A percentile compares a stretch with the other conserved stretches of the same genome.
Conservation (phyloP, 148 eudicot genomes). For the Rhododendron simsii region DNA sequence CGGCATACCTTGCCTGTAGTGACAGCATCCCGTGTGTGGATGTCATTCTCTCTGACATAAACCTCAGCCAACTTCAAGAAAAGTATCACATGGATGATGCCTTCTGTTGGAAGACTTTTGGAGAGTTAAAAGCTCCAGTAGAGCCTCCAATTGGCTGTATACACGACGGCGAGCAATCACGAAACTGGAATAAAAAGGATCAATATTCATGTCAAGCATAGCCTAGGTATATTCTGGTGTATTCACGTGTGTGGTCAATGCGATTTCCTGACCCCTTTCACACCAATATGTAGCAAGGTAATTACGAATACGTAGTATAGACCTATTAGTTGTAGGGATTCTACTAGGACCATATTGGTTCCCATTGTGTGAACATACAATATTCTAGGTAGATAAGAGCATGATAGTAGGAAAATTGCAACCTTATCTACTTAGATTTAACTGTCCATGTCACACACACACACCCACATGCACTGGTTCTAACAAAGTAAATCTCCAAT, state of each 20-base stretch:
- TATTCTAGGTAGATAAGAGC: neutral
- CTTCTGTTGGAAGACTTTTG: constrained; percentile 83
- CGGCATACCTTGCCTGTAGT: constrained; percentile 90
- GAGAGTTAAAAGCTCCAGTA: constrained; percentile 54
- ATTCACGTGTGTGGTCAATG: constrained; percentile 19
- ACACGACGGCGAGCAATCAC: constrained; percentile 53
- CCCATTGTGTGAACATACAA: neutral
- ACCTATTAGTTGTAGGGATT: neutral
- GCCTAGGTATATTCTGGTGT: constrained; percentile 9
- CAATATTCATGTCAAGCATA: constrained; percentile 45
- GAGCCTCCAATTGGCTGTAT: constrained; percentile 67
- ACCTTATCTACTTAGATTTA: neutral
- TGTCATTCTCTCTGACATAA: constrained; percentile 54
- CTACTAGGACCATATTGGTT: constrained; percentile 1
- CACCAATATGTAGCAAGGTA: neutral
- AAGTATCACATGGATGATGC: constrained; percentile 60
- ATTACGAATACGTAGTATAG: neutral
- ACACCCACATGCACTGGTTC: neutral
- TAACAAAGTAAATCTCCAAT: neutral
- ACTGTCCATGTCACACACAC: neutral
- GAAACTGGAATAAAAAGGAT: constrained; percentile 50
- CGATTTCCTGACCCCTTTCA: constrained; percentile 25
- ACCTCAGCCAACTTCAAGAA: constrained; percentile 58
- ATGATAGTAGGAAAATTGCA: neutral
- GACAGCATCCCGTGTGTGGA: constrained; percentile 75